Evolutionary conservation across 2,329 filamentous ascomycete species (phyloP).

Genomic region (Colletotrichum neosansevieriae): DNA sequence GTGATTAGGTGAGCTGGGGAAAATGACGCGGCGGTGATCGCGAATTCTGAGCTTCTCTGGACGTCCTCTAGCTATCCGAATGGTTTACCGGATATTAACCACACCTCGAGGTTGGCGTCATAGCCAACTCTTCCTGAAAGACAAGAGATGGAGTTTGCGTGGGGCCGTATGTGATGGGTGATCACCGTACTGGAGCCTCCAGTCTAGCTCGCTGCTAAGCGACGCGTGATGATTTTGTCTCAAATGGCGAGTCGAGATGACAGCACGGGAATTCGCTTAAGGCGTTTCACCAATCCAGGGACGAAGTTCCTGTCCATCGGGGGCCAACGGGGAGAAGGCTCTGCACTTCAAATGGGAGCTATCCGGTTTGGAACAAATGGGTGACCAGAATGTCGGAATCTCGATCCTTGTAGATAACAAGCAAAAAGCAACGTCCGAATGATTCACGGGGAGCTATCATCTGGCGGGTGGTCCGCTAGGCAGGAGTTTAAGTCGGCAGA

Average conservation of each 20-base stretch:
- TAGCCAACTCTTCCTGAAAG: neutral
- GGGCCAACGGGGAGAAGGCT: neutral
- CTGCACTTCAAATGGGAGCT: neutral
- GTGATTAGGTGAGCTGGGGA: constrained; percentile 10
- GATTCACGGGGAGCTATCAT: constrained; percentile 2
- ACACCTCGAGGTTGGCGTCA: constrained; percentile 11
- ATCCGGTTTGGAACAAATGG: neutral
- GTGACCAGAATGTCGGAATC: constrained; percentile 9
- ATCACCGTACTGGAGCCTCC: neutral
- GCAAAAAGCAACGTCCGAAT: neutral
- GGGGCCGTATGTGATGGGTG: constrained; percentile 19
- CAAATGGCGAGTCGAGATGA: constrained; percentile 14
- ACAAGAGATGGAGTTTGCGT: constrained; percentile 2
- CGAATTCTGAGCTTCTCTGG: no score
- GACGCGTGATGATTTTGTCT: constrained; percentile 35
- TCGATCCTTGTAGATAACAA: constrained; percentile 9
- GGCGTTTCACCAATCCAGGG: constrained; percentile 10
- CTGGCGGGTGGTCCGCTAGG: neutral
- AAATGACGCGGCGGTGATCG: neutral
- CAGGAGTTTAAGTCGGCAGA: constrained; percentile 12
- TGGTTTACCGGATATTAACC: constrained; percentile 17
- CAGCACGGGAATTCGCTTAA: constrained; percentile 18
- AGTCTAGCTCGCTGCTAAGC: neutral
- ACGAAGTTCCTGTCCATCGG: neutral
- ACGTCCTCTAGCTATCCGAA: constrained; percentile 9